phyloP scores from a whole-genome alignment of 768 basidiomycete species.

The Mycena belliarum region DNA sequence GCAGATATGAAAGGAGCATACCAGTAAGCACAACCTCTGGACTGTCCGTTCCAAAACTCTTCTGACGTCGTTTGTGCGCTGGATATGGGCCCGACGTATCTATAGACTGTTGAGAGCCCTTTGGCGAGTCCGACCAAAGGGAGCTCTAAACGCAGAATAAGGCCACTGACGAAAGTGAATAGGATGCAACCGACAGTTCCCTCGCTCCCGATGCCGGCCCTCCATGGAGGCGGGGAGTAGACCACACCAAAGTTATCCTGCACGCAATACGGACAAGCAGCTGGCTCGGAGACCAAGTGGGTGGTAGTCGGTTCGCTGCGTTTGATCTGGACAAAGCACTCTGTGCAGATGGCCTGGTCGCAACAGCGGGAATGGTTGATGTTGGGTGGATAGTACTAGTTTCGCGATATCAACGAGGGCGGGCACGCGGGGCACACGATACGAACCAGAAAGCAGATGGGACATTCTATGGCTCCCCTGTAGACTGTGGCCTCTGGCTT shows the following conservation, averaged over 20 bases:
- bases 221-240: slow-evolving; percentile 82
- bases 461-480: slow-evolving; percentile 87
- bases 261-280: slow-evolving; percentile 96
- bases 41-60: slow-evolving; percentile 84
- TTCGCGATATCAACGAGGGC: slow-evolving; percentile 21
- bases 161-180: slow-evolving; percentile 12
- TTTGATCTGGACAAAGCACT: slow-evolving; percentile 99
- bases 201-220: slow-evolving; percentile 76
- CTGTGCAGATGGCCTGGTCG: slow-evolving; percentile 97
- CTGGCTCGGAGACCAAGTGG: slow-evolving; percentile 94
- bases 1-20: slow-evolving; percentile 34
- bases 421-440: slow-evolving; percentile 28
- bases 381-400: slow-evolving; percentile 93
- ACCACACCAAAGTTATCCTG: slow-evolving; percentile 96
- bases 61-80: slow-evolving; percentile 74
- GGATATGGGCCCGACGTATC: slow-evolving; percentile 38
- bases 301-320: slow-evolving; percentile 92
- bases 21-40: slow-evolving; percentile 92
- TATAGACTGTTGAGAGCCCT: slow-evolving; percentile 43
- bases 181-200: slow-evolving; percentile 52
- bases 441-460: slow-evolving; percentile 93
- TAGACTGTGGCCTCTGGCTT: slow-evolving; percentile 83
- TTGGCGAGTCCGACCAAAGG: slow-evolving; percentile 56
- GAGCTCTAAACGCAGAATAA: slow-evolving; percentile 27
- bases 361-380: slow-evolving; percentile 98